phyloP scores from a whole-genome alignment of 495 filamentous ascomycete genomes.

The Aspergillus campestris region DNA sequence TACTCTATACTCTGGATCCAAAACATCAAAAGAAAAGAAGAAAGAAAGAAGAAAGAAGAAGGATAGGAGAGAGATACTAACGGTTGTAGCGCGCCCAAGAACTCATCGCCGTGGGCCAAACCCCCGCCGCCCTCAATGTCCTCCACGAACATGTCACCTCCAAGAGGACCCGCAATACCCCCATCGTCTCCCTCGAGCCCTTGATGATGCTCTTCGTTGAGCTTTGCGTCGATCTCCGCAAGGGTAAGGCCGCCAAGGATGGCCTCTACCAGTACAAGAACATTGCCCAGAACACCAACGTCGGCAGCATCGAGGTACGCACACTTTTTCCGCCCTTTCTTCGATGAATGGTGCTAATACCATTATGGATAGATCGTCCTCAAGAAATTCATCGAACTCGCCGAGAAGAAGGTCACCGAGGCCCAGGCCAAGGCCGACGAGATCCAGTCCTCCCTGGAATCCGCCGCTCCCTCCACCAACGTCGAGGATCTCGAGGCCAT shows the following conservation, averaged over 20 bases:
- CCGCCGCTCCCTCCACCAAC: conserved; percentile 56
- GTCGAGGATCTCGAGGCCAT: conserved; percentile 94
- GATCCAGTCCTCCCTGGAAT: conserved; percentile 79
- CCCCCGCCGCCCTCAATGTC: conserved; percentile 81
- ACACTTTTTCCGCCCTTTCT: not conserved
- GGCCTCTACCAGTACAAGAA: conserved; percentile 99
- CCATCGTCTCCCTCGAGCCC: conserved; percentile 92
- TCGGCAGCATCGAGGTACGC: conserved; percentile 87
- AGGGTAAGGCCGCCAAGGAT: conserved; percentile 97
- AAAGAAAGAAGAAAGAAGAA: conserved; percentile 1
- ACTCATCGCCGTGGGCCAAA: conserved; percentile 94
- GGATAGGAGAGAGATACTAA: conserved; percentile 6
- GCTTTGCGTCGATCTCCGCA: conserved; percentile 90
- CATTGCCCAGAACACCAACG: conserved; percentile 96
- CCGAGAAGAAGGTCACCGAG: conserved; percentile 90
- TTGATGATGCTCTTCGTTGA: conserved; percentile 98
- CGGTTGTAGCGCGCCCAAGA: conserved; percentile 71
- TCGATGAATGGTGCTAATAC: not conserved
- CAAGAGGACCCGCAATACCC: conserved; percentile 93
- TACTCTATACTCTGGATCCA: not conserved
- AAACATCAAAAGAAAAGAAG: not conserved
- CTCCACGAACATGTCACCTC: conserved; percentile 99
- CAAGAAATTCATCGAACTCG: conserved; percentile 94
- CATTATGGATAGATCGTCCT: conserved; percentile 60
- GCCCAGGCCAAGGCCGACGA: conserved; percentile 95